Percentiles rank a stretch among this genome's conserved stretches.
These are phyloP conservation scores for Aspergillus pseudotamarii DNA, from an alignment of 2,329 filamentous ascomycete species.

Conservation along the genomic window DNA sequence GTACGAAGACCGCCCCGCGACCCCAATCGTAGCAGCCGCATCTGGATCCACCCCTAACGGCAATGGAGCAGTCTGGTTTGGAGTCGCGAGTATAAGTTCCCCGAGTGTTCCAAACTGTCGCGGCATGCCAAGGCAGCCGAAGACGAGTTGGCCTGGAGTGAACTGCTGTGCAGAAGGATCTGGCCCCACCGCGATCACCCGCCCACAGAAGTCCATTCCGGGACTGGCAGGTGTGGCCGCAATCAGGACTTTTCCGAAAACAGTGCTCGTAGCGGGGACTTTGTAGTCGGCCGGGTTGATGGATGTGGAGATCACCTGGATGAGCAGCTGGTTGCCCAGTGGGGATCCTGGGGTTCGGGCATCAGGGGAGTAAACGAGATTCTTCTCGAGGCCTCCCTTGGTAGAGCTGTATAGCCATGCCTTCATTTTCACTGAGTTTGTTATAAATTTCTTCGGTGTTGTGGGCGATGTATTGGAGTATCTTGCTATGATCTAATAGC, in stretches of 20 bases:
- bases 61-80: constrained; percentile 39
- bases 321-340: constrained; percentile 53
- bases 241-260: constrained; percentile 42
- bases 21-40: constrained; percentile 48
- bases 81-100: constrained; percentile 45
- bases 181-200: constrained; percentile 39
- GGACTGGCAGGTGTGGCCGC: constrained; percentile 49
- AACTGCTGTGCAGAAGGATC: constrained; percentile 35
- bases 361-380: constrained; percentile 51
- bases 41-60: constrained; percentile 49
- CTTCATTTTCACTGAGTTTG: constrained; percentile 47
- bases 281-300: constrained; percentile 70
- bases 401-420: constrained; percentile 60
- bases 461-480: background rate
- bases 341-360: constrained; percentile 46
- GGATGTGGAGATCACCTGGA: constrained; percentile 56
- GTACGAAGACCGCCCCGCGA: constrained; percentile 53
- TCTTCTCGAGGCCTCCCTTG: constrained; percentile 54
- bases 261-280: constrained; percentile 54
- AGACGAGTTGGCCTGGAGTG: constrained; percentile 49
- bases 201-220: constrained; percentile 55
- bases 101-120: constrained; percentile 47
- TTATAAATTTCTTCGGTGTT: background rate
- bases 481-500: background rate
- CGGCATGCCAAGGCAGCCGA: constrained; percentile 40